These are phyloP conservation scores for Massospora cicadina DNA, from an alignment of 371 early-diverging fungal genomes.

Conservation along the genomic window DNA sequence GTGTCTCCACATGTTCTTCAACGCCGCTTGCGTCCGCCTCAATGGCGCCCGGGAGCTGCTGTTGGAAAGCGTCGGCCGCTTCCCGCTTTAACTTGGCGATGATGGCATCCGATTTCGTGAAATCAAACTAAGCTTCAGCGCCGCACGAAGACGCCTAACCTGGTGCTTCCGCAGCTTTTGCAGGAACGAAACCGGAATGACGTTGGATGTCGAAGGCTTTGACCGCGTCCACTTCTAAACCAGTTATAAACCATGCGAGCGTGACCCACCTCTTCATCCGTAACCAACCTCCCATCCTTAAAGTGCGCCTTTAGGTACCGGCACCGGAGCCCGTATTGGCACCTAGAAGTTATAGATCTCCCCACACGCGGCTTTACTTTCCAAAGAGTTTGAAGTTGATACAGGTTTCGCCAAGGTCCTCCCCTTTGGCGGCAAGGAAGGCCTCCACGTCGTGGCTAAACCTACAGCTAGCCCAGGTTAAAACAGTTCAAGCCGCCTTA, in stretches of 20 bases:
- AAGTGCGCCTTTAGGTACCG: constrained; percentile 55
- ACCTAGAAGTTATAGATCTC: constrained; percentile 16
- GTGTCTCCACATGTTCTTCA: constrained; percentile 15
- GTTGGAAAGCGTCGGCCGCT: background rate
- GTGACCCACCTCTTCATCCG: constrained; percentile 24
- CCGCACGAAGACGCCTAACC: background rate
- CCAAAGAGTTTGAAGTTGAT: constrained; percentile 51
- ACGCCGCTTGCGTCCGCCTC: background rate
- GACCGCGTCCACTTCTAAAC: background rate
- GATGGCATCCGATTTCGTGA: constrained; percentile 15
- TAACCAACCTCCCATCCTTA: constrained; percentile 25
- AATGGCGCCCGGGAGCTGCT: background rate
- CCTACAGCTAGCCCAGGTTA: constrained; percentile 25
- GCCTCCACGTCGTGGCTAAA: constrained; percentile 42
- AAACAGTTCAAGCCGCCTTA: constrained; percentile 12
- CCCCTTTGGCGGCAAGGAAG: constrained; percentile 36
- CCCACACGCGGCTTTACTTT: constrained; percentile 20
- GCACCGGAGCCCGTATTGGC: constrained; percentile 55
- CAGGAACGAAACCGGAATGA: background rate
- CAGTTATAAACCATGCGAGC: background rate
- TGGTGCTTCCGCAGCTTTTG: constrained; percentile 24
- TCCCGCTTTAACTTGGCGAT: constrained; percentile 11
- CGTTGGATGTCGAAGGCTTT: background rate
- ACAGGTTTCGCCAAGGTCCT: constrained; percentile 63
- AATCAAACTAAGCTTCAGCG: constrained; percentile 15